Evolutionary conservation across 78 protist species (phyloP).

Genomic region (Dictyostelium firmibasis): DNA sequence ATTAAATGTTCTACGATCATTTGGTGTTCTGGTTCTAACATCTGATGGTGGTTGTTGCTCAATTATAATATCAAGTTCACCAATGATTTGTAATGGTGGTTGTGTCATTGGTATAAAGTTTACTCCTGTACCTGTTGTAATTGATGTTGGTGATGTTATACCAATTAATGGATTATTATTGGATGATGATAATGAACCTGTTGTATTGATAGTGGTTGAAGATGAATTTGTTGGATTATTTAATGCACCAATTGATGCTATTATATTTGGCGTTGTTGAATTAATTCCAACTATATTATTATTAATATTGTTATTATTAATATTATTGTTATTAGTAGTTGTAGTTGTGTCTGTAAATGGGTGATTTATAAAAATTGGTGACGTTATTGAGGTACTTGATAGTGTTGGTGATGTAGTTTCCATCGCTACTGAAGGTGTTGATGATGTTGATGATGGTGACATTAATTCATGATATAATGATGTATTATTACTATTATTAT

Average conservation of each 20-base stretch:
- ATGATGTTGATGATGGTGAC: not conserved
- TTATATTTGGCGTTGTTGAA: not conserved
- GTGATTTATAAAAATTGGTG: not conserved
- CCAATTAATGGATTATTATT: not conserved
- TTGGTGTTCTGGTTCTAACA: constrained; percentile 70
- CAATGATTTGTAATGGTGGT: not conserved
- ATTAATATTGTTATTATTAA: too few species aligned
- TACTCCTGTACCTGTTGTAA: not conserved
- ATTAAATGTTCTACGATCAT: constrained; percentile 63
- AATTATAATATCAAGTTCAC: constrained; percentile 32
- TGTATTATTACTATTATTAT: not conserved
- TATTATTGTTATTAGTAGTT: too few species aligned
- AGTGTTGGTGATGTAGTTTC: not conserved
- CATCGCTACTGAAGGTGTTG: not conserved
- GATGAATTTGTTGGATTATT: not conserved
- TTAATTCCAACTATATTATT: not conserved
- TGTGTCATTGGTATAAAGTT: not conserved
- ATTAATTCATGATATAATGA: not conserved
- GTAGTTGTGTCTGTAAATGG: not conserved
- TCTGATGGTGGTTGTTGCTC: constrained; percentile 79
- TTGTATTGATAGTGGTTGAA: not conserved
- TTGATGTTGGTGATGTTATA: constrained; percentile 6
- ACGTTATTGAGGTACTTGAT: not conserved
- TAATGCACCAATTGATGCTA: not conserved
- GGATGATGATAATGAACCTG: not conserved